Evolutionary conservation across 2,329 filamentous ascomycete species (phyloP), one percentile per base, ranked within the genome.

Genomic region (Exophiala sp.): DNA sequence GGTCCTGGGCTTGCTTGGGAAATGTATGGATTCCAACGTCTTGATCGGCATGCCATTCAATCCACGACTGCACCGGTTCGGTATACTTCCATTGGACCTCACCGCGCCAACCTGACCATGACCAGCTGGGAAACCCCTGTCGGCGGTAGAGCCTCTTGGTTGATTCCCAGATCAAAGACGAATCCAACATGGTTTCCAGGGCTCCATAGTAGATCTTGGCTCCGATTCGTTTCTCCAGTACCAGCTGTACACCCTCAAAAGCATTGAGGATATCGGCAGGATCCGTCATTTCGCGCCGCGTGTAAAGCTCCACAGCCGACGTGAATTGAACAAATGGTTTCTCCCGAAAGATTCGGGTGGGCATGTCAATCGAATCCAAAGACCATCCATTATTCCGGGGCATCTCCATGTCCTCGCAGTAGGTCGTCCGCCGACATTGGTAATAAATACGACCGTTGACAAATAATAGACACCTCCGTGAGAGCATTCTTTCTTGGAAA

Each of bases 401-500:
- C 44, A 58, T 57, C 39, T 61, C 58, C 43, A 61, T 59, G 32
- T 61, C 58, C 45, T 61, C 58, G 40, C 58, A 58, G 46, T 58
- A 61, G 1, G 58, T 61, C 23, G 57, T 55, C 43, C 56, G 43
- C 23, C 58, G 59, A 44, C 59, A 61, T 43, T 60, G 58, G 38
- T 58, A 61, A 40, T 60, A 61, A 19, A 61, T 58, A 38, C 58
- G 52, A 9, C 59, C 56, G 40, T 62, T 60, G 2, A 64, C 64
- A 30, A 71, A 70, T 9, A 70, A 62, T 1, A 71, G 59, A 35
- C 65, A 65, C 6, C 68, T 58, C 4, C 59, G 46, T 0, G 68
- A 68, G 1, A 70, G 62, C 21, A 70, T 58, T 23, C 64, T 56
- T 53, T 70, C 67, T 55, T 70, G 68, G 46, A 68, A 69, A 1